Evolutionary conservation across 2,329 filamentous ascomycete species (phyloP), one percentile per base, ranked within the genome.

Genomic region (Phialophora tarda): DNA sequence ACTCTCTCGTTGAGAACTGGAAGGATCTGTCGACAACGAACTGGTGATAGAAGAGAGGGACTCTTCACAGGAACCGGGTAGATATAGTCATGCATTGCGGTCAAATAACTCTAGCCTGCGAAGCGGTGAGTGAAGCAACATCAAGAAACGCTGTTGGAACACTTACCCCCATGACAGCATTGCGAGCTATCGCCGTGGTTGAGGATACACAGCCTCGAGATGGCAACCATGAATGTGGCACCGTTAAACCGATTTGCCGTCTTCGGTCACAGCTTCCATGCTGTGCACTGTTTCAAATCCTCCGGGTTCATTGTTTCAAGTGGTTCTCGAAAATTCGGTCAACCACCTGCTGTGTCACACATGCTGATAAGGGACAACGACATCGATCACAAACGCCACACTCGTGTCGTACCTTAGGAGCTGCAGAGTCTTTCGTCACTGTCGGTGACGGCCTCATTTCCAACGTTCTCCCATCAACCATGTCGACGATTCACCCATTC

Each of bases 131-230:
- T 24, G 47, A 61, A 44, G 41, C 47, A 38, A n/a, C 24, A 26
- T 24, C n/a, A 44, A 17, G 7, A 51, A 54, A 12, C 12, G 8
- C 14, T 11, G 12, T 23, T 28, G 51, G 47, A 58, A 26, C 23
- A 41, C 7, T 10, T 47, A n/a, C 34, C 26, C n/a, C 47, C 6
- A 44, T 8, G 17, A 12, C 23, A 32, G 12, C 28, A 30, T 26
- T 50, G 44, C 58, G 41, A 54, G 32, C 26, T 23, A 38, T 53
- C 23, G 48, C 23, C 47, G 59, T 38, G 30, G 47, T 55, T 61
- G 30, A 64, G 26, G 50, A 41, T 65, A 61, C 58, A 65, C 63
- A 61, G 47, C 53, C 51, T 53, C 38, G 38, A 38, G 21, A 10
- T 28, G 26, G n/a, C n/a, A 30, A 26, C 44, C 24, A 48, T 30